phyloP scores from a whole-genome alignment of 306 rosid genomes.

The Astragalus glycyphyllos region DNA sequence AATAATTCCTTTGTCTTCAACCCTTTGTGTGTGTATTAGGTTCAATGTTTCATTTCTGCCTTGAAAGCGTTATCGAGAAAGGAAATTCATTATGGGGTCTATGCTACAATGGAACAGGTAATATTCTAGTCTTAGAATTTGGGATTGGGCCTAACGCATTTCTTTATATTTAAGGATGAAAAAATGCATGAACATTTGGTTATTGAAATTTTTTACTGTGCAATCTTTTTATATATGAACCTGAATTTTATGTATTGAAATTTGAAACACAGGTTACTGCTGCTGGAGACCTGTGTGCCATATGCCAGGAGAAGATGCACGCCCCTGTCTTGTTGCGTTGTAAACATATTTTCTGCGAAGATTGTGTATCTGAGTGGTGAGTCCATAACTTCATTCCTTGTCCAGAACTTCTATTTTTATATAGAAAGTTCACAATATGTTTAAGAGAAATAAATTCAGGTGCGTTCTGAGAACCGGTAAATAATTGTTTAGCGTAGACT shows the following conservation, averaged over 20 bases:
- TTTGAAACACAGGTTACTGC: slow-evolving; percentile 67
- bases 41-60: slow-evolving; percentile 73
- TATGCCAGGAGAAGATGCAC: slow-evolving; percentile 97
- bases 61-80: slow-evolving; percentile 76
- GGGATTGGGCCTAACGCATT: neutral
- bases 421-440: neutral
- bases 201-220: neutral
- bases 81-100: slow-evolving; percentile 80
- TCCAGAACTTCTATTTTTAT: neutral
- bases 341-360: slow-evolving; percentile 92
- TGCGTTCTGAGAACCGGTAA: neutral
- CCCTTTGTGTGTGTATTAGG: slow-evolving; percentile 47
- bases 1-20: slow-evolving; percentile 9
- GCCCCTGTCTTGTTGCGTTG: slow-evolving; percentile 82
- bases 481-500: slow-evolving; percentile 9
- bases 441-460: neutral
- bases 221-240: slow-evolving; percentile 11
- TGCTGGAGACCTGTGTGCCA: slow-evolving; percentile 89
- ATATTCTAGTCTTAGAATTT: neutral
- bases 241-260: slow-evolving; percentile 31
- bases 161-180: slow-evolving; percentile 18
- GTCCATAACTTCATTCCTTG: slow-evolving; percentile 45
- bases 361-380: slow-evolving; percentile 94
- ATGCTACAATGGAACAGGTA: slow-evolving; percentile 89
- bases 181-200: neutral